Evolutionary conservation across 345 rosid species (phyloP), one percentile per base, ranked within the genome.

Genomic region (Populus davidiana): DNA sequence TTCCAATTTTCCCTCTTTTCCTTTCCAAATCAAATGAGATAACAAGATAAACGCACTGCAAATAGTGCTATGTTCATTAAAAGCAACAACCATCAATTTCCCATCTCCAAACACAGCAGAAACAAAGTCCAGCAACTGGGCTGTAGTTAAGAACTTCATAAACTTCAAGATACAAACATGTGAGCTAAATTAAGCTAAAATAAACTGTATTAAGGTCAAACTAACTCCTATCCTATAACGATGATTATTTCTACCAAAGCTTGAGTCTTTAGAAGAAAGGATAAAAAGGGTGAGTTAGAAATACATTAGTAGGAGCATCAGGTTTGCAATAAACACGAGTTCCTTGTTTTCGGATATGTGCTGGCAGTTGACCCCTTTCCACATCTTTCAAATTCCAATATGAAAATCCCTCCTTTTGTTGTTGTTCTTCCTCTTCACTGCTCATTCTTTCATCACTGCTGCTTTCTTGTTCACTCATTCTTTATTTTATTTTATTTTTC

Each of bases 261-360:
- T 47, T 47, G 50, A 47, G 3, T 47, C 50, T 47, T 47, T 3
- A 33, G 43, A 70, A 31, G 64, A 49, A 41, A 68, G n/a, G 47
- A 47, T 64, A 20, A 64, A 49, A 49, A 62, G 33, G 77, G 39
- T 2, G 47, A 21, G 72, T 18, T 67, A 75, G 66, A 68, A 36
- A n/a, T 7, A 91, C 99, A 73, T 88, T 91, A 72, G 82, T 83
- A 27, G 97, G 97, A 78, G 98, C 97, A 70, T 86, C 93, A 4
- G 78, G 36, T 56, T 90, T 90, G 83, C 97, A 93, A 75, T 86
- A 59, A 64, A 91, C 97, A 14, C 96, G 92, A 80, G 86, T 87
- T 81, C 82, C 82, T 63, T 90, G 94, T 62, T 89, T 91, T 75
- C 90, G 81, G 8, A 94, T 87, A 79, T 91, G 94, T 0, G 94